Evolutionary conservation across 1,139 yeast species (phyloP), one percentile per base, ranked within the genome.

Genomic region (Pneumocystis jirovecii): DNA sequence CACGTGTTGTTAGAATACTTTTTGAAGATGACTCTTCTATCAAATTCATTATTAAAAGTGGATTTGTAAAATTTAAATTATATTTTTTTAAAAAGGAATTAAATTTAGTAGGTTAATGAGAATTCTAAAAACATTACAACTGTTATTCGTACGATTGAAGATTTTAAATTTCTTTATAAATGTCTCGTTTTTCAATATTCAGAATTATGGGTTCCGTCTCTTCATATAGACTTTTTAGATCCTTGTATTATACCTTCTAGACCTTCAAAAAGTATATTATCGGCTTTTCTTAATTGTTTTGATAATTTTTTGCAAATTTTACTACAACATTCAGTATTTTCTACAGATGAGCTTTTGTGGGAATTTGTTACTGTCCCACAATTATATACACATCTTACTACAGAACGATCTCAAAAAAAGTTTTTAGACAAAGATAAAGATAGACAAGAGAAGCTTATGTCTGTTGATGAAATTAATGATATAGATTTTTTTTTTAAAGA

Each of bases 271-370:
- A 72, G 74, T 67, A 73, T 79, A 35, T 74, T 81, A 37, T 83
- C 84, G 68, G 77, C 82, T 59, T 73, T 83, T 42, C 77, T 83
- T 62, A 80, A 79, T 56, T 76, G 76, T 57, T 71, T 85, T 63
- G 85, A 84, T 67, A 70, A 78, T 8, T 78, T 82, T 64, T 73
- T 85, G 34, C 75, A 77, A 50, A 74, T 79, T 15, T 69, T 84
- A 42, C 70, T 75, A 2, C 70, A 73, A 21, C 78, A 74, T 64
- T 77, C 78, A 15, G 69, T 73, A 35, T 71, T 76, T 66, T 65
- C 73, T 17, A 68, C 72, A 31, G 78, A 77, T 66, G 78, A 74
- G 62, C 71, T 80, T 15, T 69, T 80, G 59, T 78, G 82, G 79
- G 80, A 78, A 67, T 82, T 82, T 69, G 71, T 83, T 37, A 71